Evolutionary conservation across 192 early-diverging fungal species (phyloP).

Genomic region (Rhizophagus prolifer): DNA sequence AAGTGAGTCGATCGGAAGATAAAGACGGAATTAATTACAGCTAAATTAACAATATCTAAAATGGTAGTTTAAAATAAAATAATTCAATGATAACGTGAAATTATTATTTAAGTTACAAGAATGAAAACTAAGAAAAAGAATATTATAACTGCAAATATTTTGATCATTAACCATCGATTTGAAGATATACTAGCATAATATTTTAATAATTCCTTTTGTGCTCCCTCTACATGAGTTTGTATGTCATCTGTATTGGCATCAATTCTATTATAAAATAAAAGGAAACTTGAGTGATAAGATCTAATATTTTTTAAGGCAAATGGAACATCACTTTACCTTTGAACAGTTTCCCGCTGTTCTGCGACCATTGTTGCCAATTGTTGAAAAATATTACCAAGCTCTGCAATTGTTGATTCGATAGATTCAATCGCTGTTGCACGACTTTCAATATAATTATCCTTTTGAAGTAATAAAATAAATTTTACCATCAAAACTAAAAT

Average conservation of each 20-base stretch:
- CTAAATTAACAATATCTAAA: too few relatives aligned
- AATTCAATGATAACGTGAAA: too few relatives aligned
- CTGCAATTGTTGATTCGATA: constrained; percentile 96
- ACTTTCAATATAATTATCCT: constrained; percentile 85
- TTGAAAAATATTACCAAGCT: constrained; percentile 90
- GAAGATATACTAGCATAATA: constrained; percentile 91
- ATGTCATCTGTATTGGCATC: constrained; percentile 93
- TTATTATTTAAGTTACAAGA: constrained; percentile 29
- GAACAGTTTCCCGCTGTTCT: constrained; percentile 86
- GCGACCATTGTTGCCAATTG: constrained; percentile 86
- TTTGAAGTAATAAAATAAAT: constrained; percentile 26
- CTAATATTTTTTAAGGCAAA: neutral
- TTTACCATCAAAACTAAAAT: neutral
- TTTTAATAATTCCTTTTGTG: constrained; percentile 85
- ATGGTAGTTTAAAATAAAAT: too few relatives aligned
- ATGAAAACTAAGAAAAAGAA: constrained; percentile 82
- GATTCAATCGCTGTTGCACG: constrained; percentile 90
- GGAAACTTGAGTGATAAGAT: neutral
- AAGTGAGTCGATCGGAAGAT: too few relatives aligned
- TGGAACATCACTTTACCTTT: constrained; percentile 43
- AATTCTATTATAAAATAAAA: constrained; percentile 51
- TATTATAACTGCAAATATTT: constrained; percentile 88
- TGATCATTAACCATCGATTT: constrained; percentile 95
- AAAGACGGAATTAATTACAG: too few relatives aligned
- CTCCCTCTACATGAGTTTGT: constrained; percentile 87